These are phyloP conservation scores for Cladosporium austrohemisphaericum DNA, from an alignment of 2,329 filamentous ascomycete species.

Conservation along the genomic window DNA sequence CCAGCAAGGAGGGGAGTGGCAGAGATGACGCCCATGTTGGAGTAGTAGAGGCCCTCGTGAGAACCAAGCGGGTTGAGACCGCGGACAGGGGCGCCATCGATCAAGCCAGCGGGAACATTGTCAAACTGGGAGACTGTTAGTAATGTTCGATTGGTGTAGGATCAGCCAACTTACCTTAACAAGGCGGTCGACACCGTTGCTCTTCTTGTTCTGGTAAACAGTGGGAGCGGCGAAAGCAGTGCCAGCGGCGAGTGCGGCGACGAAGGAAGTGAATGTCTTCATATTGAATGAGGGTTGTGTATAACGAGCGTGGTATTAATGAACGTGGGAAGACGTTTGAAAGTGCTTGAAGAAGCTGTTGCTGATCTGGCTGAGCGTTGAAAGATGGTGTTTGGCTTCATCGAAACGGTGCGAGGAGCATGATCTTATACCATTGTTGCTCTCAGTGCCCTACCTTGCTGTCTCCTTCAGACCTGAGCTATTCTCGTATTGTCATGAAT, in stretches of 20 bases:
- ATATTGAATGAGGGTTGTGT: constrained; percentile 5
- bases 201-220: constrained; percentile 3
- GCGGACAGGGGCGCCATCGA: constrained; percentile 10
- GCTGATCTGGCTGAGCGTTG: constrained; percentile 9
- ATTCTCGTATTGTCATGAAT: background rate
- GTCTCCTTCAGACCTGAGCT: background rate
- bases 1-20: constrained; percentile 6
- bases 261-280: constrained; percentile 8
- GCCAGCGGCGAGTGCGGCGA: constrained; percentile 10
- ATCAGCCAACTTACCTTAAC: constrained; percentile 1
- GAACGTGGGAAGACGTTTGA: background rate
- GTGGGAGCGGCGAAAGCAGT: constrained; percentile 12
- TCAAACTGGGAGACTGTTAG: constrained; percentile 7
- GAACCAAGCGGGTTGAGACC: constrained; percentile 12
- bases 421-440: constrained; percentile 3
- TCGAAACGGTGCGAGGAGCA: background rate
- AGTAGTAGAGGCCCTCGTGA: constrained; percentile 14
- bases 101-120: constrained; percentile 7
- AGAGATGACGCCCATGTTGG: constrained; percentile 14
- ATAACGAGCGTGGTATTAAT: constrained; percentile 6
- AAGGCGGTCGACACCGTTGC: background rate
- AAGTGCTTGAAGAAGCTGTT: constrained; percentile 10
- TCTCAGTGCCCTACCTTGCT: background rate
- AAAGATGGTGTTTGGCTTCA: background rate
- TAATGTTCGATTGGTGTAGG: background rate